Evolutionary conservation across 768 basidiomycete species (phyloP).

Genomic region (Lepiota brunneoincarnata): DNA sequence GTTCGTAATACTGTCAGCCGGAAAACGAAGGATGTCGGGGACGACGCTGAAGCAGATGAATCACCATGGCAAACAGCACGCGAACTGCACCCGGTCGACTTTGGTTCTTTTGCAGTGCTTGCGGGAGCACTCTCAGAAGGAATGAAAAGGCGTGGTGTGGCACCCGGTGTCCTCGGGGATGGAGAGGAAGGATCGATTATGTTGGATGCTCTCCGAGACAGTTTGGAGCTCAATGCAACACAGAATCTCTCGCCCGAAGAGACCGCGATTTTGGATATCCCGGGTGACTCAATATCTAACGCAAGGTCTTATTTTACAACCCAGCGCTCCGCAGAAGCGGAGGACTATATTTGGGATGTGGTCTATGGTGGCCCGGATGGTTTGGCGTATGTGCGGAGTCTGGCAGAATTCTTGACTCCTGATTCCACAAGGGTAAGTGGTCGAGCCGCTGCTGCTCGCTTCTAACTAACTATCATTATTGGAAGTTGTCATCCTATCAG

Average conservation of each 20-base stretch:
- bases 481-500: neutral
- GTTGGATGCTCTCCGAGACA: conserved; percentile 33
- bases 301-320: conserved; percentile 45
- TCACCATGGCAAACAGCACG: conserved; percentile 48
- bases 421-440: conserved; percentile 24
- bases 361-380: conserved; percentile 82
- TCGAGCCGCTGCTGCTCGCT: conserved; percentile 4
- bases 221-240: conserved; percentile 29
- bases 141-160: conserved; percentile 31
- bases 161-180: conserved; percentile 16
- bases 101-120: conserved; percentile 58
- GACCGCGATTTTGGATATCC: conserved; percentile 14
- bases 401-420: conserved; percentile 68
- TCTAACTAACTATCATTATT: neutral
- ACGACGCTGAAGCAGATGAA: conserved; percentile 37
- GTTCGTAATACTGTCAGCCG: conserved; percentile 48
- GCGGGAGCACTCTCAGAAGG: conserved; percentile 45
- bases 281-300: conserved; percentile 16
- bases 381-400: conserved; percentile 69
- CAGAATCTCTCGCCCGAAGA: conserved; percentile 14
- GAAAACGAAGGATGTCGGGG: conserved; percentile 51
- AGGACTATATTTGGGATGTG: conserved; percentile 67
- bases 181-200: conserved; percentile 31
- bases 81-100: conserved; percentile 55
- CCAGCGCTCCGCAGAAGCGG: conserved; percentile 49